Evolutionary conservation across 2,329 filamentous ascomycete genomes (phyloP), one percentile per base, ranked within the genome.

Genomic region (Diaporthe ampelina): DNA sequence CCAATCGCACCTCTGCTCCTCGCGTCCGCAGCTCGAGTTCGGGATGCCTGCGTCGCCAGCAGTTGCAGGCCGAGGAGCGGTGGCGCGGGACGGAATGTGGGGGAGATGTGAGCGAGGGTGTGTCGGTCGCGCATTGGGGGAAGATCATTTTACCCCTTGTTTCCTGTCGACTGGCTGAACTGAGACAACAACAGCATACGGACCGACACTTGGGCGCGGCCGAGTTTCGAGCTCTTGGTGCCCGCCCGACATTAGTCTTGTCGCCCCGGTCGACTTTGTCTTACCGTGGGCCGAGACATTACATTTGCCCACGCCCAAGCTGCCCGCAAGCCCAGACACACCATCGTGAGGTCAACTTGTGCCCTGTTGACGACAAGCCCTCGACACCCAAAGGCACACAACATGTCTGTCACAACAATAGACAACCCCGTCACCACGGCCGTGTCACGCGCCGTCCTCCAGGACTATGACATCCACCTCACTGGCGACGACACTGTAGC

Each of bases 391-490:
- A 19, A 50, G n/a, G 26, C 72, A 70, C 45, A 21, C 24, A 77
- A 45, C 0, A 79, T 79, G 78, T 79, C 78, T 11, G 77, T 59
- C 9, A 79, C 77, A 13, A 77, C 78, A 43, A 75, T 75, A 43
- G 77, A 78, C 58, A 78, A 78, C 40, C 78, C 77, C n/a, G 61
- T 77, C 35, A 76, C 76, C 11, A 78, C 75, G 32, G 75, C 76
- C 17, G 54, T 77, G n/a, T 56, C 72, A 32, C 70, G 77, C 48
- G 75, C 76, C 17, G 56, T 77, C 52, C 77, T 81, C 15, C 75
- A 76, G 29, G 80, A 82, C 76, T 82, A 82, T 74, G 78, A 79
- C 24, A 78, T 82, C 70, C 77, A 75, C 8, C 75, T 80, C 58
- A 77, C 75, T n/a, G 72, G 73, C 48, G 73, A 74, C 32, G 72